A percentile compares a stretch with the other conserved stretches of the same genome.
These are phyloP conservation scores for Wickerhamomyces mucosus DNA, from an alignment of 805 yeast genomes.

Conservation along the genomic window DNA sequence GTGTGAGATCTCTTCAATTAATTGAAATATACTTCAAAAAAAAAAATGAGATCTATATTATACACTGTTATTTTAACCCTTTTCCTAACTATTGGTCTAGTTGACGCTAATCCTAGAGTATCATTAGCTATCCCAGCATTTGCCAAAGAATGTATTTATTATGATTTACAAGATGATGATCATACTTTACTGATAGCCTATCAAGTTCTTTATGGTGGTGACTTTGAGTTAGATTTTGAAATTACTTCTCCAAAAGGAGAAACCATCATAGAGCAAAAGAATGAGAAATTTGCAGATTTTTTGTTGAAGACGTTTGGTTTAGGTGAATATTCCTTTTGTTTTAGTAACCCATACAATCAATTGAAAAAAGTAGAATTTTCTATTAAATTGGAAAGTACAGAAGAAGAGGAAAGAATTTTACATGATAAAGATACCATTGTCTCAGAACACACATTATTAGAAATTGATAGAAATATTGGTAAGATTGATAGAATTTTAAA, in stretches of 20 bases:
- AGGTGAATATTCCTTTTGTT: conserved; percentile 62
- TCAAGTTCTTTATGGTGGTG: conserved; percentile 53
- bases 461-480: conserved; percentile 49
- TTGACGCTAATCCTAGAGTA: conserved; percentile 13
- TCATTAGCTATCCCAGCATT: conserved; percentile 23
- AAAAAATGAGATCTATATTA: too few species aligned
- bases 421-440: conserved; percentile 33
- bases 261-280: conserved; percentile 37
- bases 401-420: conserved; percentile 27
- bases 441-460: conserved; percentile 45
- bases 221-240: conserved; percentile 56
- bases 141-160: conserved; percentile 34
- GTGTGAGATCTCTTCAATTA: too few species aligned
- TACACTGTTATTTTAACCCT: too few species aligned
- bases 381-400: conserved; percentile 36
- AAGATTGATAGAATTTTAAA: conserved; percentile 56
- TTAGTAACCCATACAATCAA: conserved; percentile 53
- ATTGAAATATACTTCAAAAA: too few species aligned
- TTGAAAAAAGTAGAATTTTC: conserved; percentile 58
- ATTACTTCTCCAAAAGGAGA: conserved; percentile 47
- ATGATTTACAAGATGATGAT: conserved; percentile 25
- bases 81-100: too few species aligned
- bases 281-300: conserved; percentile 57
- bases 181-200: conserved; percentile 32
- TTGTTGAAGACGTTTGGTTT: conserved; percentile 44